Evolutionary conservation across 225 moss, liverwort and hornwort genomes (phyloP), one percentile per base, ranked within the genome.

Genomic region (Marchantia polymorpha): DNA sequence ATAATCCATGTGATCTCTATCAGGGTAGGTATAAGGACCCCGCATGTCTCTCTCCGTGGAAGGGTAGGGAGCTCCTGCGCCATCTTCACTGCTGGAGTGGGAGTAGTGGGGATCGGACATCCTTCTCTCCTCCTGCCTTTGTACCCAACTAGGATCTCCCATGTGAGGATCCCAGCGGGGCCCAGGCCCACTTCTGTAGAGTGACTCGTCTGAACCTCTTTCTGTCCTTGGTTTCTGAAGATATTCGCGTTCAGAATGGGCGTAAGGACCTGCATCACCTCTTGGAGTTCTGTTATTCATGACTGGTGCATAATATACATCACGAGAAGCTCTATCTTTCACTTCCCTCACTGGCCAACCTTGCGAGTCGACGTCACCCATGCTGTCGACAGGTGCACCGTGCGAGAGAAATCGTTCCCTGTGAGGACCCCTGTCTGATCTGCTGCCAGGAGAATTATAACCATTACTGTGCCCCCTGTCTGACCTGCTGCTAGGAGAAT

Each of bases 291-390:
- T 78, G 70, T 30, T 77, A 47, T 80, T 82, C 50, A 75, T 75
- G 54, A 79, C 55, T 50, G 83, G 83, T 13, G 84, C 77, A 77
- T 84, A 84, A 83, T 87, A 87, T 82, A 88, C 82, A 75, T 88
- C 85, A 27, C 83, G 85, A 70, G 87, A 83, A 60, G 84, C 83
- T 83, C 87, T 88, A 39, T 88, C 87, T 64, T 84, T 80, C 77
- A 80, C 73, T 77, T 87, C 87, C 74, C 87, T 82, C 70, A 80
- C 80, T 54, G 87, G 77, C 87, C 87, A 81, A 46, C 82, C 85
- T 77, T 86, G 85, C 72, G 59, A 60, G 64, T 87, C 84, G 63
- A 69, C 66, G 3, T 78, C 86, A 50, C 65, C 83, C 1, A 74
- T 76, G 14, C 63, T 74, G 3, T 83, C 86, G 64, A 64, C 25